These are phyloP conservation scores for Mycosarcoma mackinlayi DNA, from an alignment of 1,284 basidiomycete genomes.

Conservation along the genomic window DNA sequence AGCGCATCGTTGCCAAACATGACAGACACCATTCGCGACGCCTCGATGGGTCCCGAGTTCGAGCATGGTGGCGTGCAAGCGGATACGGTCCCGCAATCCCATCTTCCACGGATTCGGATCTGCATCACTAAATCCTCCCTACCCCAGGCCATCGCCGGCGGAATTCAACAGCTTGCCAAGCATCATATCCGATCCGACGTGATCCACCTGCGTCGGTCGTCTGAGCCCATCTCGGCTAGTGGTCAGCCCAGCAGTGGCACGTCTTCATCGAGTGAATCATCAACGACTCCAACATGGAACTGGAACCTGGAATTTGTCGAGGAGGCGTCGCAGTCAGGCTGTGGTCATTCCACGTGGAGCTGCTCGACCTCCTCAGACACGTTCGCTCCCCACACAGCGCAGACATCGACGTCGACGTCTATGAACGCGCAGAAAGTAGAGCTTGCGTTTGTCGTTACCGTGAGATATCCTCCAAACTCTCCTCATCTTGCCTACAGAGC, in stretches of 20 bases:
- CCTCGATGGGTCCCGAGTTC: conserved; percentile 33
- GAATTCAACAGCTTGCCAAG: conserved; percentile 16
- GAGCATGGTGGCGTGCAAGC: conserved; percentile 7
- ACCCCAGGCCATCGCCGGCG: conserved; percentile 9
- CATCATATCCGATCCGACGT: conserved; percentile 36
- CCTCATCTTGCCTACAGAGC: conserved; percentile 49
- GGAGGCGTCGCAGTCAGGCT: neutral
- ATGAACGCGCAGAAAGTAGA: neutral
- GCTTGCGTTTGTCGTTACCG: conserved; percentile 11
- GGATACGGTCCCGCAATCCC: conserved; percentile 14
- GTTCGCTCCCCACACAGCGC: conserved; percentile 15
- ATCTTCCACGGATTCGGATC: conserved; percentile 21
- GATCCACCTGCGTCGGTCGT: conserved; percentile 4
- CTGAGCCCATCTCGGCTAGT: conserved; percentile 2
- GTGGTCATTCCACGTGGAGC: conserved; percentile 9
- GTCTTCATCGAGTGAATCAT: neutral
- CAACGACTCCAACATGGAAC: conserved; percentile 19
- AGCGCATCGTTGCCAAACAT: conserved; percentile 1
- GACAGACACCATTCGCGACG: conserved; percentile 16
- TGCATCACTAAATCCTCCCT: conserved; percentile 24
- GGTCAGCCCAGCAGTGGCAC: neutral
- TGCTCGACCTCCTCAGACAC: conserved; percentile 29
- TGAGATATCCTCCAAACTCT: conserved; percentile 20
- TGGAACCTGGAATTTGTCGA: conserved; percentile 35
- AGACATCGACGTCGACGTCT: neutral